Conservation (phyloP, 176 grass and related monocot species). For the Ampelocalamus luodianensis region DNA sequence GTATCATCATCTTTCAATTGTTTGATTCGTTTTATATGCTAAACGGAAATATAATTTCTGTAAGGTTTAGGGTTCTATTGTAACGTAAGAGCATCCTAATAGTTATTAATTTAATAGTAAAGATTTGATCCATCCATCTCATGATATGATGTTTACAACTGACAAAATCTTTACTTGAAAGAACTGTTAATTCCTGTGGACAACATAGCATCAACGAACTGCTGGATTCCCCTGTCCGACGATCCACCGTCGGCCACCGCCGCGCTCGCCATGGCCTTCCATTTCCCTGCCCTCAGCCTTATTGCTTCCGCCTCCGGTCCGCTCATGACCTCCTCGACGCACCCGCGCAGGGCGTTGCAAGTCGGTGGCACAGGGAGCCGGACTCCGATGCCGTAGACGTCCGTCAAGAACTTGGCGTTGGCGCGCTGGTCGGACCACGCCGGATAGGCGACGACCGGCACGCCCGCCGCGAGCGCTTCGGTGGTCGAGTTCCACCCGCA, state of each 20-base stretch:
- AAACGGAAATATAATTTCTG: too few relatives aligned
- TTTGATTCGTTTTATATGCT: too few relatives aligned
- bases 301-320: conserved; percentile 32
- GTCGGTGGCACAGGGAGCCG: conserved; percentile 26
- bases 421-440: conserved; percentile 48
- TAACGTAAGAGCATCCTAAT: too few relatives aligned
- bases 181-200: too few relatives aligned
- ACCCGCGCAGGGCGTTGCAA: conserved; percentile 2
- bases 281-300: conserved; percentile 1
- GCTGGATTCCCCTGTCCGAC: not conserved
- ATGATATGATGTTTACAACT: too few relatives aligned
- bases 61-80: too few relatives aligned
- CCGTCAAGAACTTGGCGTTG: conserved; percentile 45
- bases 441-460: conserved; percentile 51
- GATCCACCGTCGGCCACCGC: conserved; percentile 43
- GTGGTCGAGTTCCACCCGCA: conserved; percentile 77
- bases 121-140: too few relatives aligned
- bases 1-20: too few relatives aligned
- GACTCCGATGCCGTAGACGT: conserved; percentile 48
- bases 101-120: too few relatives aligned
- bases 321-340: conserved; percentile 51
- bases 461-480: conserved; percentile 50
- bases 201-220: too few relatives aligned
- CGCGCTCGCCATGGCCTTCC: conserved; percentile 32
- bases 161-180: too few relatives aligned